phyloP scores from a whole-genome alignment of 345 rosid species.

The Salix viminalis region DNA sequence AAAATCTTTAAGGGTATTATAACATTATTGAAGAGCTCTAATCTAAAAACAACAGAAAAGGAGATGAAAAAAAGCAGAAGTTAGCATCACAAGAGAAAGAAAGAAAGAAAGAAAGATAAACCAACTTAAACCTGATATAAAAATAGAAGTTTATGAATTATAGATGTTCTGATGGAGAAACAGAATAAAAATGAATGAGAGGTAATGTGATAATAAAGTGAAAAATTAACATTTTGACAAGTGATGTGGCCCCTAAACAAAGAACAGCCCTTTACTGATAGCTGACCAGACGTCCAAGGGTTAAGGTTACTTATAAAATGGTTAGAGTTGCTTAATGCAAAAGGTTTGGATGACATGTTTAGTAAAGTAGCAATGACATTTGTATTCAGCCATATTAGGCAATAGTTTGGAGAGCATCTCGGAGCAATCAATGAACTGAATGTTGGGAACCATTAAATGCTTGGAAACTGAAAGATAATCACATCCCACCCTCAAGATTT shows the following conservation, averaged over 20 bases:
- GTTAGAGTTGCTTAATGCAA: neutral
- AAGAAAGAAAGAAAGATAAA: neutral
- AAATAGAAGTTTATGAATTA: neutral
- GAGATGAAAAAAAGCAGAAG: slow-evolving; percentile 27
- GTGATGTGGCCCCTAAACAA: neutral
- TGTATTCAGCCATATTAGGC: neutral
- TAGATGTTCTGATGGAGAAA: neutral
- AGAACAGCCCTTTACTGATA: neutral
- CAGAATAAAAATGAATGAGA: neutral
- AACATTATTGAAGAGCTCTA: neutral
- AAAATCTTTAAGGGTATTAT: neutral
- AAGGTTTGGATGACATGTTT: neutral
- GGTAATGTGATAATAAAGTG: neutral
- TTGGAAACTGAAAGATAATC: neutral
- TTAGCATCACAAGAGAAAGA: neutral
- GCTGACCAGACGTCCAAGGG: no score
- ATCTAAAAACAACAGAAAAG: neutral
- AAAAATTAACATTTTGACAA: neutral
- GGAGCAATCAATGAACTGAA: neutral
- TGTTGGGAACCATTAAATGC: neutral
- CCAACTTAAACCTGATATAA: neutral
- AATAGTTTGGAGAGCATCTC: neutral
- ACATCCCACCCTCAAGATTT: neutral
- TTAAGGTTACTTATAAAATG: neutral
- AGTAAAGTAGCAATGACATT: neutral